Evolutionary conservation across 2,329 filamentous ascomycete genomes (phyloP).

Genomic region (Penicillium polonicum): DNA sequence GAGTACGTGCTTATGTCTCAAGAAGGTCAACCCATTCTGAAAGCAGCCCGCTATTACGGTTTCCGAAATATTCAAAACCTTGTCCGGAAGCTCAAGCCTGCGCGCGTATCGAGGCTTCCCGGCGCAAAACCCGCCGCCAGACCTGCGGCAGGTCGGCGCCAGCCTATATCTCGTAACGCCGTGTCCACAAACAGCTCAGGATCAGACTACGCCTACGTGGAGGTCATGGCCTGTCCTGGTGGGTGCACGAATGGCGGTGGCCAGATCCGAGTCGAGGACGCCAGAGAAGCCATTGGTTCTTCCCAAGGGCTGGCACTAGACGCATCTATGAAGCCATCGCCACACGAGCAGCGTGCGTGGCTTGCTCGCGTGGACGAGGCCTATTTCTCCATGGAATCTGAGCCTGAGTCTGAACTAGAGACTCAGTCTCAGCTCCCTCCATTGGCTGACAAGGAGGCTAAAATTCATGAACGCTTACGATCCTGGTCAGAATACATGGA

Average conservation of each 20-base stretch:
- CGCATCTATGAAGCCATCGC: constrained; percentile 59
- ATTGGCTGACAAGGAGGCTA: constrained; percentile 27
- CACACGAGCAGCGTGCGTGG: constrained; percentile 84
- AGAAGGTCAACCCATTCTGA: constrained; percentile 63
- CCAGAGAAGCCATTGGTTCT: constrained; percentile 37
- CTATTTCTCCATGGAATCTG: constrained; percentile 74
- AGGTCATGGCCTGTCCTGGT: constrained; percentile 99
- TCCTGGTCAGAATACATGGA: constrained; percentile 75
- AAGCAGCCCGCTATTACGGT: constrained; percentile 88
- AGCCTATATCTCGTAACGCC: constrained; percentile 34
- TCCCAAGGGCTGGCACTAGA: constrained; percentile 19
- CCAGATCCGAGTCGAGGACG: constrained; percentile 87
- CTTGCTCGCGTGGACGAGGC: constrained; percentile 79
- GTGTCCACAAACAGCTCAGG: constrained; percentile 27
- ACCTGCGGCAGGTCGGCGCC: constrained; percentile 30
- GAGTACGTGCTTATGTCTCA: constrained; percentile 70
- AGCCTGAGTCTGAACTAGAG: constrained; percentile 44
- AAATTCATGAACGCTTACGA: constrained; percentile 64
- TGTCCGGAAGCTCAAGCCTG: constrained; percentile 84
- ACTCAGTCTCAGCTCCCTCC: constrained; percentile 28
- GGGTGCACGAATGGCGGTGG: constrained; percentile 97
- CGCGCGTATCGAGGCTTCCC: constrained; percentile 73
- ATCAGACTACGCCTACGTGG: constrained; percentile 83
- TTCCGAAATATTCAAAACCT: constrained; percentile 99
- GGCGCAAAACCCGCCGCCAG: constrained; percentile 59